These are phyloP conservation scores for Solanum pimpinellifolium DNA, from an alignment of 257 asterid species.

Conservation along the genomic window DNA sequence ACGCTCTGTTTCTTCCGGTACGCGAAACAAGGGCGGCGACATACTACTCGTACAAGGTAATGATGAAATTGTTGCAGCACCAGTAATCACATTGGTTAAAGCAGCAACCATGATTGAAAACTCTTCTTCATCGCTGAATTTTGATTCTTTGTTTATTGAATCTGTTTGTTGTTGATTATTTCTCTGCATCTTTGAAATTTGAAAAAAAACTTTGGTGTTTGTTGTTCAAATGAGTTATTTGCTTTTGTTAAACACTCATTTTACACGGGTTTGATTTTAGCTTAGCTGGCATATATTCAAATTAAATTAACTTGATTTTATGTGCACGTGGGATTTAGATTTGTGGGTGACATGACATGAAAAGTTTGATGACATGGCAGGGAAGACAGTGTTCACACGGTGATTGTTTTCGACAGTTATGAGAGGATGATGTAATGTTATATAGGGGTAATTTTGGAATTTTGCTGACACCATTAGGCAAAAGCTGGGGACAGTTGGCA, in stretches of 20 bases:
- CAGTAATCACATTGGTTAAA: constrained; percentile 41
- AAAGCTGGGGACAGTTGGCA: neutral
- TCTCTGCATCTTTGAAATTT: constrained; percentile 26
- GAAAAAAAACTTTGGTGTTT: neutral
- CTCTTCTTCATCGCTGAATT: constrained; percentile 41
- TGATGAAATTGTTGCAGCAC: neutral
- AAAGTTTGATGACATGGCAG: neutral
- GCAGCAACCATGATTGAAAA: constrained; percentile 57
- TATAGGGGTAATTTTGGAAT: neutral
- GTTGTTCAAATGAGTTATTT: neutral
- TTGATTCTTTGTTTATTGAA: neutral
- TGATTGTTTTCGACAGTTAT: neutral
- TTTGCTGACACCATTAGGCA: neutral
- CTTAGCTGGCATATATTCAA: neutral
- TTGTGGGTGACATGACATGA: neutral
- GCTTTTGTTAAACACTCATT: neutral
- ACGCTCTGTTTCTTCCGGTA: constrained; percentile 19
- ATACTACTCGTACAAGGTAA: neutral
- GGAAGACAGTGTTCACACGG: neutral
- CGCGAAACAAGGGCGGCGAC: constrained; percentile 1
- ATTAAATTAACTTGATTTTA: neutral
- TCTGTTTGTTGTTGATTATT: constrained; percentile 7
- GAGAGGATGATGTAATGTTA: neutral
- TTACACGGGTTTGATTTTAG: neutral
- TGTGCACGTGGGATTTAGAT: neutral